Evolutionary conservation across 2,329 filamentous ascomycete species (phyloP).

Genomic region (Aspergillus viridinutans): DNA sequence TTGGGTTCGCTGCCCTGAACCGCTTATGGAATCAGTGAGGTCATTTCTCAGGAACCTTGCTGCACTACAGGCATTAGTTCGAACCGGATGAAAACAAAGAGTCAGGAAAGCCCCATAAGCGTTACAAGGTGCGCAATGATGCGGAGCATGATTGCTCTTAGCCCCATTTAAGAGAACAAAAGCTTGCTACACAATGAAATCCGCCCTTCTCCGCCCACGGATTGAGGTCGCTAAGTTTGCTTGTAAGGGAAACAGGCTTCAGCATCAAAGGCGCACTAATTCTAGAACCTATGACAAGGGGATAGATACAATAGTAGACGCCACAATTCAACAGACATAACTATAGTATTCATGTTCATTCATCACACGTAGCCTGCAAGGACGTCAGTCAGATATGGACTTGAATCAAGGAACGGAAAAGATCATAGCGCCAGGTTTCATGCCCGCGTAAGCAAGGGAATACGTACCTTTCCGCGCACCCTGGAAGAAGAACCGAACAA

Average conservation of each 20-base stretch:
- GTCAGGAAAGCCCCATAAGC: background rate
- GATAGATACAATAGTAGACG: conserved; percentile 20
- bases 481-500: conserved; percentile 99
- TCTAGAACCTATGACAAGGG: conserved; percentile 10
- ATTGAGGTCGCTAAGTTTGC: background rate
- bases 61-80: background rate
- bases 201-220: background rate
- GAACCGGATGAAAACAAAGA: background rate
- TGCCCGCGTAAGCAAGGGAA: background rate
- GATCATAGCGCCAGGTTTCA: background rate
- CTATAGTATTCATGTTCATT: conserved; percentile 28
- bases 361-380: conserved; percentile 34
- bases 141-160: background rate
- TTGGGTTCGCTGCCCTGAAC: too few species aligned
- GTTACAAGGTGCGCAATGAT: background rate
- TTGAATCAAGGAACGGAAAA: background rate
- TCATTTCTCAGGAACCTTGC: too few species aligned
- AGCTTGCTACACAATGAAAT: background rate
- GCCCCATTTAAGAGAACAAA: background rate
- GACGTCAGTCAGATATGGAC: background rate
- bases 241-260: conserved; percentile 1
- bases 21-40: too few species aligned
- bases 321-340: conserved; percentile 22
- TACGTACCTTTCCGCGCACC: conserved; percentile 62
- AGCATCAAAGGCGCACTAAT: conserved; percentile 8